Percentiles rank a stretch among this genome's conserved stretches.
These are phyloP conservation scores for Diplodia corticola DNA, from an alignment of 2,329 filamentous ascomycete species.

Conservation along the genomic window DNA sequence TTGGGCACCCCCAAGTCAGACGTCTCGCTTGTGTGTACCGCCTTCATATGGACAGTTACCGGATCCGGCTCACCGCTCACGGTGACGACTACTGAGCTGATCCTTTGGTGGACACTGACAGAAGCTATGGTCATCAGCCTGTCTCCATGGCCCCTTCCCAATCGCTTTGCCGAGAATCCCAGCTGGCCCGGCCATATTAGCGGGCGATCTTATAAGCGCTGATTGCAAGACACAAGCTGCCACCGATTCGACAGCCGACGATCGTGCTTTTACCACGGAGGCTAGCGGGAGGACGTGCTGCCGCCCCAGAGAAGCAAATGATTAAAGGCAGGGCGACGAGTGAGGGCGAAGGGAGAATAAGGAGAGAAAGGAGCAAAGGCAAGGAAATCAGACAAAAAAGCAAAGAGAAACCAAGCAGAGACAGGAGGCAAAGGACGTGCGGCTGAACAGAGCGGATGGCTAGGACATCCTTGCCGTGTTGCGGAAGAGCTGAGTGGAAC, in stretches of 20 bases:
- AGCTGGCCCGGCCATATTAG: not conserved
- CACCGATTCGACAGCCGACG: conserved; percentile 5
- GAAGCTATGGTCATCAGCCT: not conserved
- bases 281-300: conserved; percentile 14
- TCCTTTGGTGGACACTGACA: not conserved
- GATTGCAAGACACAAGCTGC: not conserved
- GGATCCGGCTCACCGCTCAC: conserved; percentile 8
- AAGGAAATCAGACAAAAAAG: not conserved
- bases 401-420: not conserved
- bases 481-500: not conserved
- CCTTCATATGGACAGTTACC: not conserved
- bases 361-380: not conserved
- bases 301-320: not conserved
- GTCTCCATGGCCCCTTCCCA: not conserved
- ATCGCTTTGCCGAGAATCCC: not conserved
- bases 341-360: not conserved
- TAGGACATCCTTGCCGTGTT: not conserved
- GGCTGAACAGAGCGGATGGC: not conserved
- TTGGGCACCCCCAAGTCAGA: not conserved
- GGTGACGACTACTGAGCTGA: not conserved
- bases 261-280: conserved; percentile 5
- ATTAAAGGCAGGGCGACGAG: conserved; percentile 13
- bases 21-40: not conserved
- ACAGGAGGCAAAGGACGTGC: not conserved
- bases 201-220: conserved; percentile 1